Base-by-base conservation (phyloP, 2,329 filamentous ascomycete genomes). In the Pleurostoma richardsiae region DNA sequence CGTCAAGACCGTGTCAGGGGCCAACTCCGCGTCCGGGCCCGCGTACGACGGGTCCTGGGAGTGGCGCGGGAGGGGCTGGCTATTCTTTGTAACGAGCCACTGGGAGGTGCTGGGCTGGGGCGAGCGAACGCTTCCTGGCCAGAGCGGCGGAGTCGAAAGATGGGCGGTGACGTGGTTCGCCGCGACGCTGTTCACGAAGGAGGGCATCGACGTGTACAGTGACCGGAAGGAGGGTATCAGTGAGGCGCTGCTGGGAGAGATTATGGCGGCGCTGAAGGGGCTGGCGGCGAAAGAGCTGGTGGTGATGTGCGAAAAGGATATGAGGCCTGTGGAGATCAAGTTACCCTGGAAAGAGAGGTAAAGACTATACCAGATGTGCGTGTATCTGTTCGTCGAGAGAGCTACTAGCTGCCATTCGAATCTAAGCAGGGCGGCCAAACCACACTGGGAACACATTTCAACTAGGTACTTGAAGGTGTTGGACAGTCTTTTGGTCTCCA, bases 131-230 rank as follows among this genome's bases (percentile, higher is more conserved):
- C 54, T 66, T 27, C 61, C 66, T 10, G 70, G 63, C 30, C 67
- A 66, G 1, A 59, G 46, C 1, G 57, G 52, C 5, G 58, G 50
- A 6, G 62, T 56, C 42, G 78, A 82, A 64, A 74, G 76, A 55
- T 95, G 88, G 87, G 82, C 80, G 2, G 87, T 95, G 10, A 95
- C 88, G 4, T 92, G 85, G 75, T 95, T 95, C 64, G 83, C 85
- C 52, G 84, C 87, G 59, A 95, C 88, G 28, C 55, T 91, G 40
- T 95, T 95, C 56, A 94, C 89, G 5, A 85, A 86, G 52, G 87
- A 89, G 47, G 90, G 90, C 0, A 59, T 95, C 30, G 90, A 95
- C 66, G 66, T 95, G 7, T 94, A 92, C 64, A 83, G 80, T 41
- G 75, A 86, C 55, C 72, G 76, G 11, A 74, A 67, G 44, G 77